Base-by-base conservation (phyloP, 106 monocot genomes). In the Dactylorhiza incarnata region DNA sequence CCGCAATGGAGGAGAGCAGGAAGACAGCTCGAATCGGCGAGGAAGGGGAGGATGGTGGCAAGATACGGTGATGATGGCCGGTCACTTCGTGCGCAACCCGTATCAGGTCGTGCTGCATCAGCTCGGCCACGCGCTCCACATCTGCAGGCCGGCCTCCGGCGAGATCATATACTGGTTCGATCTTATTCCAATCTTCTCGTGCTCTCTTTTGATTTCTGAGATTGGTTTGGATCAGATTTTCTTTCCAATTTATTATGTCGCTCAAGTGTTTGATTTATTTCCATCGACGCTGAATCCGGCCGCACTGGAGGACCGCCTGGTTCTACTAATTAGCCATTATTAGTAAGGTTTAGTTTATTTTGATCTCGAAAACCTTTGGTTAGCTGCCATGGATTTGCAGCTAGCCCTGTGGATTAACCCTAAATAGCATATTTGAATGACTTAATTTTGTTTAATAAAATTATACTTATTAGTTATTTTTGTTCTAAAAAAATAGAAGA, bases 151-250 rank as follows among this genome's bases (percentile, higher is more conserved):
- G n/a, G 45, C 3, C 49, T 69, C 78, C 23, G 78, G 78, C 69
- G 81, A 81, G 63, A 85, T 85, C 70, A 75, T 85, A 49, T 85
- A 50, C 54, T 85, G 85, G 85, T 85, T 69, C 24, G 69, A 45
- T 45, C 69, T 8, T 45, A 45, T 69, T 29, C 26, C 45, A 45
- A 65, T 29, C 24, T 11, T 19, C 63, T 65, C 4, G 8, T 15
- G 16, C 6, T 17, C 24, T 69, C 11, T 65, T 24, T 65, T 65
- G 19, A 65, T 29, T 65, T 11, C 26, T 65, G 4, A 65, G 10
- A 10, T 65, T 65, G 26, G 45, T 45, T 69, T 69, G 69, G 45
- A 69, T 67, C 37, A 37, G 26, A 37, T 67, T 8, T 67, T 26
- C 1, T 29, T 67, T 67, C 14, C 5, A 26, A 67, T 11, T 17